These are phyloP conservation scores for Lentinula edodes DNA, from an alignment of 768 basidiomycete species.

Conservation along the genomic window DNA sequence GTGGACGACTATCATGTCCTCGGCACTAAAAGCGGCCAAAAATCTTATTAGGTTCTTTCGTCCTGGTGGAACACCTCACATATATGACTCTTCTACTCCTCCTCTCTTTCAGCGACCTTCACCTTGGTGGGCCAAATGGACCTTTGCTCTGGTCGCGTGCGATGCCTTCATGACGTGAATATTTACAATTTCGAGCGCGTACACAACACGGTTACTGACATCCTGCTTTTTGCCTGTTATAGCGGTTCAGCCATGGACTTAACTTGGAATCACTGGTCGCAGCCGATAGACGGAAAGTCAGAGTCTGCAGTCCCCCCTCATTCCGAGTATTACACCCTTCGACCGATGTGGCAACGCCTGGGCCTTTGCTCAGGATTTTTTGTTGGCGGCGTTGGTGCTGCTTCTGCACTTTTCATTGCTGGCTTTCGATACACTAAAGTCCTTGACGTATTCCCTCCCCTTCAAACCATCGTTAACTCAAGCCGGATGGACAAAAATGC, in stretches of 20 bases:
- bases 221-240: not conserved
- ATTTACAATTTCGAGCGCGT: not conserved
- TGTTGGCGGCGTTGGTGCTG: constrained; percentile 23
- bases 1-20: not conserved
- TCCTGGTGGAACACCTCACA: constrained; percentile 3
- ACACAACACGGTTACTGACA: not conserved
- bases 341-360: constrained; percentile 29
- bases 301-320: not conserved
- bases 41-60: not conserved
- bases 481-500: not conserved
- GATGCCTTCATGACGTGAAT: constrained; percentile 7
- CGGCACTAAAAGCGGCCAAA: not conserved
- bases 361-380: constrained; percentile 24
- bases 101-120: constrained; percentile 1
- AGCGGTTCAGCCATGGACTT: constrained; percentile 6
- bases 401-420: constrained; percentile 23
- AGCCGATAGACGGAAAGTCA: constrained; percentile 1
- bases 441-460: constrained; percentile 19
- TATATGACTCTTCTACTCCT: not conserved
- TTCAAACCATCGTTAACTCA: constrained; percentile 1
- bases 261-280: constrained; percentile 6
- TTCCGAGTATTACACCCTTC: constrained; percentile 18
- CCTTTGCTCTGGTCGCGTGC: constrained; percentile 1
- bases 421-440: constrained; percentile 27
- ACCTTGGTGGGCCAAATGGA: constrained; percentile 8